phyloP scores from a whole-genome alignment of 78 protist genomes.

The Neovahlkampfia damariscottae region DNA sequence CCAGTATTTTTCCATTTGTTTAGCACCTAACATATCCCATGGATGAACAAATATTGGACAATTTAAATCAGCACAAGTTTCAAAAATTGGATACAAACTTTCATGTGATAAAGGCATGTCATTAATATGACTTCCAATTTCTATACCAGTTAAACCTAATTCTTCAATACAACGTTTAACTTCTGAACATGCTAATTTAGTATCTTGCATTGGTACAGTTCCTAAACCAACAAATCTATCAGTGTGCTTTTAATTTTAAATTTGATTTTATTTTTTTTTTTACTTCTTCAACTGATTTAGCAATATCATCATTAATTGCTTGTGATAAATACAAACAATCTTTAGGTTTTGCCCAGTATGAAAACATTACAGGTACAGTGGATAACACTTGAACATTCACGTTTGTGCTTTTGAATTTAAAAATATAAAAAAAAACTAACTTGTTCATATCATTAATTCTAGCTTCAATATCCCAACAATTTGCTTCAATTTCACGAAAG shows the following conservation, averaged over 20 bases:
- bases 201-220: conserved; percentile 80
- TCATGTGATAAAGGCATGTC: conserved; percentile 64
- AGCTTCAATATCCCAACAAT: conserved; percentile 55
- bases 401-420: too few species aligned
- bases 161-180: conserved; percentile 26
- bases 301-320: conserved; percentile 81
- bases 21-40: conserved; percentile 68
- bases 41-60: conserved; percentile 81
- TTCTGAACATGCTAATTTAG: conserved; percentile 62
- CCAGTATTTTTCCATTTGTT: conserved; percentile 37
- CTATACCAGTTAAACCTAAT: conserved; percentile 33
- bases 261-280: too few species aligned
- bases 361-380: conserved; percentile 64
- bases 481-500: conserved; percentile 62
- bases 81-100: conserved; percentile 59
- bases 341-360: conserved; percentile 72
- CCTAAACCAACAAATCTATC: conserved; percentile 76
- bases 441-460: conserved; percentile 53
- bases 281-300: too few species aligned
- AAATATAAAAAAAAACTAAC: too few species aligned
- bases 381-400: conserved; percentile 74
- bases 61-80: conserved; percentile 38
- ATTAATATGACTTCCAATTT: conserved; percentile 58
- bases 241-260: conserved; percentile 49
- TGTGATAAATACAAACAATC: conserved; percentile 54